A percentile compares a stretch with the other conserved stretches of the same genome.
These are phyloP conservation scores for Spatholobus suberectus DNA, from an alignment of 306 rosid genomes.

Conservation along the genomic window DNA sequence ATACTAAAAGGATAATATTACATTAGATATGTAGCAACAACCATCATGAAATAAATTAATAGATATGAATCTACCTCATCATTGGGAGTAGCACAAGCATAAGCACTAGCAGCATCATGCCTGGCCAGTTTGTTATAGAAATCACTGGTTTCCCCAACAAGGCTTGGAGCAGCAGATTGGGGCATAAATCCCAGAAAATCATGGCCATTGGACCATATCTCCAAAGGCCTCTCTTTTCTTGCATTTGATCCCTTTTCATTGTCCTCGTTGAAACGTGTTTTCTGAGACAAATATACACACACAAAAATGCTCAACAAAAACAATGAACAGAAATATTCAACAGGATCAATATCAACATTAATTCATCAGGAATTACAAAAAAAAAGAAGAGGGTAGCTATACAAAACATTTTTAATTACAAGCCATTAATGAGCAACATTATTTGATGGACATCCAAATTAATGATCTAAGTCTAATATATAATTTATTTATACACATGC, in stretches of 20 bases:
- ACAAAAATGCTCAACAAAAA: not conserved
- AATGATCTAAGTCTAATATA: not conserved
- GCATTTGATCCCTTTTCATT: slow-evolving; percentile 24
- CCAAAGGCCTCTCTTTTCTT: slow-evolving; percentile 39
- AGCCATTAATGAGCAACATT: not conserved
- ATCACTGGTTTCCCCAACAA: slow-evolving; percentile 29
- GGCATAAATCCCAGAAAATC: slow-evolving; percentile 47
- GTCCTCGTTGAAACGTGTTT: slow-evolving; percentile 52
- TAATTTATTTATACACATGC: not conserved
- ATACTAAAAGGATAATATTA: not conserved
- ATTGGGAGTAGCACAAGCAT: slow-evolving; percentile 18
- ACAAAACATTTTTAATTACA: not conserved
- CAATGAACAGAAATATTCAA: not conserved
- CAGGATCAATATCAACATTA: not conserved
- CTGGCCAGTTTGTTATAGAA: slow-evolving; percentile 32
- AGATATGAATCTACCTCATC: slow-evolving; percentile 47
- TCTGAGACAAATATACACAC: slow-evolving; percentile 44
- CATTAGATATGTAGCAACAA: slow-evolving; percentile 27
- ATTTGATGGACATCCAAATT: not conserved
- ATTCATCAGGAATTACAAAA: not conserved
- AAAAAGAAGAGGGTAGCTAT: not conserved
- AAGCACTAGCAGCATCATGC: slow-evolving; percentile 4
- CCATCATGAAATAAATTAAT: not conserved
- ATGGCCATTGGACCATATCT: slow-evolving; percentile 41
- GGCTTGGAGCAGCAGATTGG: slow-evolving; percentile 34